Evolutionary conservation across 2,329 filamentous ascomycete species (phyloP), one percentile per base, ranked within the genome.

Genomic region (Neonectria ditissima): DNA sequence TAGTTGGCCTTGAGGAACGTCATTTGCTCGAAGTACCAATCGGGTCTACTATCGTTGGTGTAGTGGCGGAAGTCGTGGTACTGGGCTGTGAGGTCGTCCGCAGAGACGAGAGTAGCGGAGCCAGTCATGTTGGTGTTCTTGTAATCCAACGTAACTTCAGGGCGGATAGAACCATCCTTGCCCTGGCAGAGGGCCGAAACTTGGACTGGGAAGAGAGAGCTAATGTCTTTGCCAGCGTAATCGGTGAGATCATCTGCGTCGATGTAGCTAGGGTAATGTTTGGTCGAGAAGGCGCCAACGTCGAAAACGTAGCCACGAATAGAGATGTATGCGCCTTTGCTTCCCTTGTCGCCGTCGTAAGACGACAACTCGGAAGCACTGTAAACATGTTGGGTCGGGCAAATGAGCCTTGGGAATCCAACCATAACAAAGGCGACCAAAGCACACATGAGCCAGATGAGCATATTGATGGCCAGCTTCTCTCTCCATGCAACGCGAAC

Each of bases 391-490:
- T 99, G 96, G 20, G 85, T 95, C 0, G 96, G 96, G 79, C 96
- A 99, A 74, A 99, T 93, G 67, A 98, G 81, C 69, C 85, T 82
- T 1, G 97, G 97, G 75, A 99, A 97, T 59, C 90, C 86, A 65
- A 98, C 86, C 74, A 98, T 93, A 84, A 99, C 92, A 83, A 99
- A 99, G 59, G 91, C 87, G 28, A 92, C 89, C 52, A 92, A 79
- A 16, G 81, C 82, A 80, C 95, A 98, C 76, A 86, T 88, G 61
- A 95, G 82, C 96, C 97, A 99, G 76, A 99, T 99, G 75, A 98
- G 86, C 78, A 99, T 85, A 83, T 99, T 99, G 85, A 99, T 99
- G 57, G 96, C 95, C 63, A 99, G 78, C 84, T 99, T 99, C 79
- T 99, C 96, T 75, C 96, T 87, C 96, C 96, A 99, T 1, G 96